Conservation (phyloP, 768 basidiomycete genomes). For the Phanerochaete sordida region DNA sequence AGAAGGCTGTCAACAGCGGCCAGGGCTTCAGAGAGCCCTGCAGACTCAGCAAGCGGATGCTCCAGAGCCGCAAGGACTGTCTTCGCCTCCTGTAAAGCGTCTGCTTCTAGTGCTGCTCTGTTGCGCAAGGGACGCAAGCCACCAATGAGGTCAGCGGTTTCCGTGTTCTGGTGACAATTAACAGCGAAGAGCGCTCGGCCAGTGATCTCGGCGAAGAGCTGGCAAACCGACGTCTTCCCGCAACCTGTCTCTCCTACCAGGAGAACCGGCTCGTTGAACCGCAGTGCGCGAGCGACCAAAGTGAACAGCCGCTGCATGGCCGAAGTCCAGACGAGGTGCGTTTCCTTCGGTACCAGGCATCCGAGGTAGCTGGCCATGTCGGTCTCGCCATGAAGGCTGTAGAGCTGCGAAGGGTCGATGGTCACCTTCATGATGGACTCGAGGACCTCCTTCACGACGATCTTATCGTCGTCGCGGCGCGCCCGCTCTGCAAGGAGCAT, state of each 20-base stretch:
- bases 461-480: slow-evolving; percentile 80
- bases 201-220: slow-evolving; percentile 72
- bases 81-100: slow-evolving; percentile 42
- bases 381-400: slow-evolving; percentile 46
- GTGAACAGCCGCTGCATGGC: slow-evolving; percentile 91
- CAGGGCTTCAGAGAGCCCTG: slow-evolving; percentile 25
- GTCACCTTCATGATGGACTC: slow-evolving; percentile 85
- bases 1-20: slow-evolving; percentile 15
- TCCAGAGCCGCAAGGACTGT: slow-evolving; percentile 41
- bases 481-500: slow-evolving; percentile 95
- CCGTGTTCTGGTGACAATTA: slow-evolving; percentile 98
- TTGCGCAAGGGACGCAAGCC: slow-evolving; percentile 87
- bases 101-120: slow-evolving; percentile 51
- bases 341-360: slow-evolving; percentile 43
- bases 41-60: slow-evolving; percentile 18
- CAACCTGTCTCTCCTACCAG: slow-evolving; percentile 97
- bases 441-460: slow-evolving; percentile 88
- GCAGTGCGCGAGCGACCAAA: slow-evolving; percentile 79
- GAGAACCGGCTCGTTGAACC: slow-evolving; percentile 90
- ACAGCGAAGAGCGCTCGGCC: slow-evolving; percentile 63
- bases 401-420: slow-evolving; percentile 71
- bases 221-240: slow-evolving; percentile 97
- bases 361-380: slow-evolving; percentile 50
- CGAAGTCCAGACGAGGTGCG: slow-evolving; percentile 82
- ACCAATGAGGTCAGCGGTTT: slow-evolving; percentile 95